A percentile compares a stretch with the other conserved stretches of the same genome.
Conservation (phyloP, 2,329 filamentous ascomycete species). For the Pezicula radicicola region DNA sequence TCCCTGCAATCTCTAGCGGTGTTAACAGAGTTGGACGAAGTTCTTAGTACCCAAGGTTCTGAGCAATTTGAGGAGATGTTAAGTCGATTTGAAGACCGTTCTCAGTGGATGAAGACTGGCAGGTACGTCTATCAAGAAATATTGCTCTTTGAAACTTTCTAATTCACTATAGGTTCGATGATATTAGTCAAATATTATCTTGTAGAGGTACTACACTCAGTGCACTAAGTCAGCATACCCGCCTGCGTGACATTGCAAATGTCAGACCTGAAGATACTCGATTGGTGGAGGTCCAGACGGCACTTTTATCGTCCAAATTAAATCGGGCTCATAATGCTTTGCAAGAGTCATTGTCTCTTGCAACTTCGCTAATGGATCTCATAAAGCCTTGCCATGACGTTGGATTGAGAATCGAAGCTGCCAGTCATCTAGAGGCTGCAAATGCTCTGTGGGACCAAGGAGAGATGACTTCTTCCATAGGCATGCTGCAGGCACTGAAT, state of each 20-base stretch:
- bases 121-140: conserved; percentile 50
- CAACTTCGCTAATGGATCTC: conserved; percentile 78
- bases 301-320: conserved; percentile 71
- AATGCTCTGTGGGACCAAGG: conserved; percentile 93
- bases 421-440: conserved; percentile 77
- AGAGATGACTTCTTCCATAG: conserved; percentile 84
- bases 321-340: conserved; percentile 77
- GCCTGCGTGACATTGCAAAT: conserved; percentile 58
- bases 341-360: conserved; percentile 83
- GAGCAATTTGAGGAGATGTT: conserved; percentile 61
- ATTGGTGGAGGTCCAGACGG: conserved; percentile 71
- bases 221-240: conserved; percentile 68
- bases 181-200: conserved; percentile 77
- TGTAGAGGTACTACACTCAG: conserved; percentile 82
- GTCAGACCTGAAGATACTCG: conserved; percentile 62
- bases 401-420: conserved; percentile 75
- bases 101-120: conserved; percentile 79
- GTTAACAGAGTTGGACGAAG: conserved; percentile 78
- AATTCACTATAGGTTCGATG: conserved; percentile 57
- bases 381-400: conserved; percentile 65
- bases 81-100: conserved; percentile 60
- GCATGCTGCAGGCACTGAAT: conserved; percentile 77
- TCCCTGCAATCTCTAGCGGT: conserved; percentile 64
- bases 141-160: conserved; percentile 8
- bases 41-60: conserved; percentile 58